Evolutionary conservation across 345 rosid species (phyloP).

Genomic region (Capsella bursapastoris): DNA sequence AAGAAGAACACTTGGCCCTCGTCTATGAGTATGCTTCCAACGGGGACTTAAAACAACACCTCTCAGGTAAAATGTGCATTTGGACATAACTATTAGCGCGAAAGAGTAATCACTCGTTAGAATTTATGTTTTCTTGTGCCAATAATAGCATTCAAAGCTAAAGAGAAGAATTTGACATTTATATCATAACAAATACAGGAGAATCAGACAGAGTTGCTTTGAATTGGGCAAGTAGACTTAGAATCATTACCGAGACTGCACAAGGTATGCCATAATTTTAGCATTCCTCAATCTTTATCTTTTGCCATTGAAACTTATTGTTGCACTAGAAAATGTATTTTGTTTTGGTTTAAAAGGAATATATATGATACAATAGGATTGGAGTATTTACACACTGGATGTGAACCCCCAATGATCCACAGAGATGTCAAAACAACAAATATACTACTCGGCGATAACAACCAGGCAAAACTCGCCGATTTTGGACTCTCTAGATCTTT

Average conservation of each 20-base stretch:
- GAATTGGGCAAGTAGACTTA: slow-evolving; percentile 24
- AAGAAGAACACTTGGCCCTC: slow-evolving; percentile 39
- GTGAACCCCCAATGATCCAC: slow-evolving; percentile 47
- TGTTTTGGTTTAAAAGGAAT: no score
- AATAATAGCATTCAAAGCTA: no score
- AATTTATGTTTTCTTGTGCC: no score
- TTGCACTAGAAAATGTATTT: no score
- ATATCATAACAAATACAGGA: neutral
- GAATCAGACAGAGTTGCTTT: neutral
- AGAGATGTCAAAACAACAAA: slow-evolving; percentile 32
- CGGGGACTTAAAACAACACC: slow-evolving; percentile 26
- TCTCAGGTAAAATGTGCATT: slow-evolving; percentile 29
- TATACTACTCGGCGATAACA: slow-evolving; percentile 45
- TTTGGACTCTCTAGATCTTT: slow-evolving; percentile 51
- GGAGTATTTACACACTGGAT: slow-evolving; percentile 51
- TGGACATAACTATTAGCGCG: no score
- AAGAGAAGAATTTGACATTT: no score
- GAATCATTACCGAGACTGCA: slow-evolving; percentile 19
- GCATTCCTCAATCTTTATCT: no score
- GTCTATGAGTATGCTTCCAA: slow-evolving; percentile 49
- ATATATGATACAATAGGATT: slow-evolving; percentile 30
- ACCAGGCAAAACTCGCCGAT: slow-evolving; percentile 50
- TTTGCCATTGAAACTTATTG: no score
- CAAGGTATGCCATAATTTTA: neutral
- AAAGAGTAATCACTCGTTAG: no score